These are phyloP conservation scores for Chrysochromulina tobinii DNA, from an alignment of 78 protist genomes.

Conservation along the genomic window DNA sequence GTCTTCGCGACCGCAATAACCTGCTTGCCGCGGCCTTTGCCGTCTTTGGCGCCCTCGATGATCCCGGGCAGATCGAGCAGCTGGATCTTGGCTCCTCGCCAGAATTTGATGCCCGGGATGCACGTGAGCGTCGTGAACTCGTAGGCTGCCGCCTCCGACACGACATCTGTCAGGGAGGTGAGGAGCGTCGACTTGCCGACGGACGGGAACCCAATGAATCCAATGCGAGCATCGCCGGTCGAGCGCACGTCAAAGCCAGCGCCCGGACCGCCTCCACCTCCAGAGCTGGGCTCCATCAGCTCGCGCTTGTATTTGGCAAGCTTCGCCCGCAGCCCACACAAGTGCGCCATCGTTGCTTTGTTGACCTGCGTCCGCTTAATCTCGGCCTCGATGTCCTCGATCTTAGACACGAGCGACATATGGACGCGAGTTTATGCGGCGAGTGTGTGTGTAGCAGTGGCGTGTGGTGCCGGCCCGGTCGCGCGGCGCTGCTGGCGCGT, in stretches of 20 bases:
- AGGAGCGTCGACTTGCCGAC: slow-evolving; percentile 99
- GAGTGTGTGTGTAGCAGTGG: not conserved
- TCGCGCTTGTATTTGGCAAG: slow-evolving; percentile 83
- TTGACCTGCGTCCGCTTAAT: slow-evolving; percentile 83
- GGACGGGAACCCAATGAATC: slow-evolving; percentile 95
- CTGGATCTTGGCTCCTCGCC: slow-evolving; percentile 94
- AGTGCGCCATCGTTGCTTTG: slow-evolving; percentile 87
- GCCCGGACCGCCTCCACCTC: not conserved
- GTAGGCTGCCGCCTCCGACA: slow-evolving; percentile 86
- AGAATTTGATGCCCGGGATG: slow-evolving; percentile 89
- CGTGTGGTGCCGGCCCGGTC: too few species aligned
- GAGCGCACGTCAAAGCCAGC: slow-evolving; percentile 94
- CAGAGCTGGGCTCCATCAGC: slow-evolving; percentile 16
- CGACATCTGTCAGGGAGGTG: slow-evolving; percentile 81
- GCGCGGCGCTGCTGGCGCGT: too few species aligned
- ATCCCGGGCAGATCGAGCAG: slow-evolving; percentile 95
- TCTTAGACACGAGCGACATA: slow-evolving; percentile 4
- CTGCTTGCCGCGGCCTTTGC: slow-evolving; percentile 2
- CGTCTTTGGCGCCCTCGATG: slow-evolving; percentile 77
- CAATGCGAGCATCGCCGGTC: slow-evolving; percentile 72
- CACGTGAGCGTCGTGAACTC: slow-evolving; percentile 99
- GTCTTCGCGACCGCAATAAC: slow-evolving; percentile 95
- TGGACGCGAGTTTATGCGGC: not conserved
- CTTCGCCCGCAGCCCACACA: slow-evolving; percentile 80
- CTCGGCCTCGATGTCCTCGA: slow-evolving; percentile 46